A percentile compares a stretch with the other conserved stretches of the same genome.
Conservation (phyloP, 371 early-diverging fungal genomes). For the Entomophthora muscae region DNA sequence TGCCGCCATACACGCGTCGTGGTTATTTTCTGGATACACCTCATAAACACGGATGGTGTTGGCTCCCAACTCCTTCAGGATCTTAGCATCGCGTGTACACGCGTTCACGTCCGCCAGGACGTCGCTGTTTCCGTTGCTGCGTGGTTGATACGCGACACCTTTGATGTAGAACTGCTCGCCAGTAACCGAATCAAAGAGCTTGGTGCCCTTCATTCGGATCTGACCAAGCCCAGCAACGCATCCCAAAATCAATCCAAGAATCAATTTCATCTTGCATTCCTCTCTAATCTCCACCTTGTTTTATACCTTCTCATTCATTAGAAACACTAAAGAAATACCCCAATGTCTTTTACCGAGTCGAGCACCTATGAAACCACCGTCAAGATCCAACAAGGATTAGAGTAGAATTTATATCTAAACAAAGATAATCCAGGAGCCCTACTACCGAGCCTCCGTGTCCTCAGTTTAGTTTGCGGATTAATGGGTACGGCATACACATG, state of each 20-base stretch:
- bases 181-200: conserved; percentile 42
- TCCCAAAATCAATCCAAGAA: background rate
- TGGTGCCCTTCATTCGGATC: conserved; percentile 44
- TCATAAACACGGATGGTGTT: conserved; percentile 70
- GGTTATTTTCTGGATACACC: conserved; percentile 29
- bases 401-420: too few relatives aligned
- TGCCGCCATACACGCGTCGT: too few relatives aligned
- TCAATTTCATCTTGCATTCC: too few relatives aligned
- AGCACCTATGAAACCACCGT: too few relatives aligned
- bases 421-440: too few relatives aligned
- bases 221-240: conserved; percentile 20
- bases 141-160: conserved; percentile 63
- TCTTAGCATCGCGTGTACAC: conserved; percentile 43
- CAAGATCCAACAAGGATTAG: too few relatives aligned
- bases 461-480: too few relatives aligned
- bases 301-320: background rate
- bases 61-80: conserved; percentile 51
- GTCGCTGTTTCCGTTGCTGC: conserved; percentile 24
- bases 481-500: too few relatives aligned
- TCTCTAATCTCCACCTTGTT: too few relatives aligned
- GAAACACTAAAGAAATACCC: too few relatives aligned
- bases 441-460: too few relatives aligned
- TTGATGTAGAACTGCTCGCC: conserved; percentile 60
- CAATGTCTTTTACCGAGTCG: too few relatives aligned
- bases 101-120: conserved; percentile 36